Conservation (phyloP, 257 asterid species). For the Avicennia marina region DNA sequence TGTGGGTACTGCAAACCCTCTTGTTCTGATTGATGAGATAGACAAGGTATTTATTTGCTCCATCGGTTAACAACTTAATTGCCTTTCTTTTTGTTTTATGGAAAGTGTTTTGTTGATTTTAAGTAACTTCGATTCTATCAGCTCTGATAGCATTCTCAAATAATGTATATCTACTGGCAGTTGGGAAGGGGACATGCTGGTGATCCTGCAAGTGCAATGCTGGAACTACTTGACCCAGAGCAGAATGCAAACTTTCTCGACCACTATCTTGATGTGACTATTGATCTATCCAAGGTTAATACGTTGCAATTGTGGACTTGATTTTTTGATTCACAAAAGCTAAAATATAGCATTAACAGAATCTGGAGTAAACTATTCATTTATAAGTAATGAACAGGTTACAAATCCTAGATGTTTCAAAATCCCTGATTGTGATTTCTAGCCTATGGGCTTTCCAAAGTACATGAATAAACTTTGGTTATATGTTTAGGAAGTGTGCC, state of each 20-base stretch:
- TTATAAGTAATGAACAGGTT: too few species aligned
- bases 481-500: too few species aligned
- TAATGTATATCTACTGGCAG: constrained; percentile 45
- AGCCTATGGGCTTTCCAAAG: not conserved
- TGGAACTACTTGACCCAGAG: constrained; percentile 98
- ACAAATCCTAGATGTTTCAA: not conserved
- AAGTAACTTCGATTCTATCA: constrained; percentile 2
- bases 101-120: not conserved
- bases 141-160: constrained; percentile 18
- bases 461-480: too few species aligned
- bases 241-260: constrained; percentile 98
- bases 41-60: constrained; percentile 64
- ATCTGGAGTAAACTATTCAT: not conserved
- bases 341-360: not conserved
- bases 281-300: constrained; percentile 92
- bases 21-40: constrained; percentile 96
- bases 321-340: not conserved
- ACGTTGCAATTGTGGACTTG: not conserved
- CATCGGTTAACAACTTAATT: constrained; percentile 1
- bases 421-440: not conserved
- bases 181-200: constrained; percentile 98
- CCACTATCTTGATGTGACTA: constrained; percentile 97
- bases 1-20: constrained; percentile 98
- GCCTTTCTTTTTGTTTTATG: not conserved
- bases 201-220: constrained; percentile 99